Evolutionary conservation across 495 filamentous ascomycete genomes (phyloP).

Genomic region (Articulospora tetracladia): DNA sequence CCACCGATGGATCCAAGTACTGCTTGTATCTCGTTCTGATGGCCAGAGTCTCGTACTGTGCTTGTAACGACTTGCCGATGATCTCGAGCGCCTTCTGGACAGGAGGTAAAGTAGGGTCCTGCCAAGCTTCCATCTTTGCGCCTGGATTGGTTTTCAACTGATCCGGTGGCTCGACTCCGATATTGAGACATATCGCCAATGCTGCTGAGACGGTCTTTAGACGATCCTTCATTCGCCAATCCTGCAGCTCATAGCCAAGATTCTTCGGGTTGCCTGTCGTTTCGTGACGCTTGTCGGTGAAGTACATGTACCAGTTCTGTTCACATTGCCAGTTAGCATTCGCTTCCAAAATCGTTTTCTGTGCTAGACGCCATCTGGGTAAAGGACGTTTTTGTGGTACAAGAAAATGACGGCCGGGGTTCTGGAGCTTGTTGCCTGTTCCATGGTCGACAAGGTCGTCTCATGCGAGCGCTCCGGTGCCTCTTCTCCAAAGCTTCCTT

Average conservation of each 20-base stretch:
- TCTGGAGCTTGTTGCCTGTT: not conserved
- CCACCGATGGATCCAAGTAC: constrained; percentile 90
- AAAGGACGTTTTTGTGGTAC: not conserved
- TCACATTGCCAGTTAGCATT: constrained; percentile 1
- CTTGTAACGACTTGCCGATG: constrained; percentile 92
- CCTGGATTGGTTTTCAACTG: constrained; percentile 89
- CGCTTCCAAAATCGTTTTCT: not conserved
- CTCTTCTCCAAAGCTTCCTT: not conserved
- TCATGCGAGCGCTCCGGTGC: not conserved
- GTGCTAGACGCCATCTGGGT: not conserved
- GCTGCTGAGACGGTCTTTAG: constrained; percentile 96
- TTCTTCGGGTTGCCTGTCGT: constrained; percentile 86
- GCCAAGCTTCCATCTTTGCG: constrained; percentile 94
- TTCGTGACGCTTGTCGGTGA: constrained; percentile 94
- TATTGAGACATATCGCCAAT: constrained; percentile 90
- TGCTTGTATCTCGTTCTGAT: constrained; percentile 95
- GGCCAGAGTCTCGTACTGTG: constrained; percentile 92
- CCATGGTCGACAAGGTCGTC: not conserved
- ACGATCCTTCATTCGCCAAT: constrained; percentile 96
- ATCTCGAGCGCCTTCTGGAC: constrained; percentile 84
- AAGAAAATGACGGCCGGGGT: not conserved
- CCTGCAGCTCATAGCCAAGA: constrained; percentile 58
- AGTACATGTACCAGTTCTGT: constrained; percentile 98
- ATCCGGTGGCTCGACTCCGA: constrained; percentile 95
- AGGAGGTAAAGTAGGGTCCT: constrained; percentile 78